These are phyloP conservation scores for Solanum sitiens DNA, from an alignment of 257 asterid species.

Conservation along the genomic window DNA sequence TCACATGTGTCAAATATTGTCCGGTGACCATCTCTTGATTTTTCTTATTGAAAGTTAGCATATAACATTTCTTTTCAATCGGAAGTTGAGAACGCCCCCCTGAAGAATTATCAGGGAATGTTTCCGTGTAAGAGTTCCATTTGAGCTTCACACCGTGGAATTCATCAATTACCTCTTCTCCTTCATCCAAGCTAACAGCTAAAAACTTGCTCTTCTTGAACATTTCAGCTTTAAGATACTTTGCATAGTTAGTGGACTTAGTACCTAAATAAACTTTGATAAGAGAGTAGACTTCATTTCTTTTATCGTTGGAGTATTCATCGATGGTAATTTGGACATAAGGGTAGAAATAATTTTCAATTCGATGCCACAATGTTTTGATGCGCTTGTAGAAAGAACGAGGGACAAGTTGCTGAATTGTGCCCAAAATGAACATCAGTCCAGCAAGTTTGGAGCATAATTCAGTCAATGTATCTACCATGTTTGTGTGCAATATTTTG, in stretches of 20 bases:
- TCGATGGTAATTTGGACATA: background rate
- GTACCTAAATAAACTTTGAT: background rate
- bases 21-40: background rate
- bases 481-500: background rate
- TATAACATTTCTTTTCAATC: background rate
- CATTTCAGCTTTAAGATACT: background rate
- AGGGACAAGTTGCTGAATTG: background rate
- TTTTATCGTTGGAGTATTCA: background rate
- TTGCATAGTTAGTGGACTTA: background rate
- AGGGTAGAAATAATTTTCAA: background rate
- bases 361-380: background rate
- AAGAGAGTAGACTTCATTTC: background rate
- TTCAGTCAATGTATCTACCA: background rate
- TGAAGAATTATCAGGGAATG: background rate
- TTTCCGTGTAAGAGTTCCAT: background rate
- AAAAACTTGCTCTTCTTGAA: background rate
- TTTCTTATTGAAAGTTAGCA: background rate
- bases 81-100: background rate
- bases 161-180: background rate
- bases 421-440: background rate
- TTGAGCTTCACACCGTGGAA: background rate
- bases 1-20: background rate
- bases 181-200: background rate
- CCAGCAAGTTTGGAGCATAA: background rate
- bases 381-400: background rate